phyloP scores from a whole-genome alignment of 1,139 yeast genomes.

The Blastobotrys proliferans region DNA sequence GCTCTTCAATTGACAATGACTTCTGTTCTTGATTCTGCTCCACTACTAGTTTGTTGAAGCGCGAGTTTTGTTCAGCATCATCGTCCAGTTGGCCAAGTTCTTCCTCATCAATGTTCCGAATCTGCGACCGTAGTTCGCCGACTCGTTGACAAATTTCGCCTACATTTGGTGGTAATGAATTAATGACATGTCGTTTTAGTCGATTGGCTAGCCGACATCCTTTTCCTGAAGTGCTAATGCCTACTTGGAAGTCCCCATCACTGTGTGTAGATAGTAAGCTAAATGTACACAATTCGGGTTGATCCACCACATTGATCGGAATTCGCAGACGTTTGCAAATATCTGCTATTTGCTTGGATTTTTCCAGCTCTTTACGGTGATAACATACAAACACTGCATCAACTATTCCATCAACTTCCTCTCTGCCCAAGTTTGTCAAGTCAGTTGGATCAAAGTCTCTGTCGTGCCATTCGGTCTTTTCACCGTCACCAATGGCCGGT shows the following conservation, averaged over 20 bases:
- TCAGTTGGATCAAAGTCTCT: constrained; percentile 42
- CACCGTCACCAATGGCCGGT: not conserved
- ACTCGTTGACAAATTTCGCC: constrained; percentile 65
- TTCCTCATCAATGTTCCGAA: constrained; percentile 51
- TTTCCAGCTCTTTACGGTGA: constrained; percentile 32
- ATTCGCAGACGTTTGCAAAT: constrained; percentile 56
- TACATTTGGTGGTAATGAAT: constrained; percentile 63
- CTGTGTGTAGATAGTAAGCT: constrained; percentile 67
- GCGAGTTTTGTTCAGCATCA: constrained; percentile 58
- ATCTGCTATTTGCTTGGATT: constrained; percentile 25
- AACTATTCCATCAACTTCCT: constrained; percentile 56
- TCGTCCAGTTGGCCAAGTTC: constrained; percentile 60
- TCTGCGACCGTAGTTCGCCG: constrained; percentile 57
- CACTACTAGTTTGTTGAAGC: constrained; percentile 53
- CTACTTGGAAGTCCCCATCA: constrained; percentile 75
- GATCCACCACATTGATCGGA: constrained; percentile 77
- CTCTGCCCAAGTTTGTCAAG: constrained; percentile 56
- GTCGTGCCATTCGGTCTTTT: constrained; percentile 24
- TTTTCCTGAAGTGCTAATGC: constrained; percentile 82
- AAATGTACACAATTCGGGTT: constrained; percentile 69
- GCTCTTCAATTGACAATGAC: too few relatives aligned
- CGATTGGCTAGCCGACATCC: constrained; percentile 86
- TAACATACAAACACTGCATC: constrained; percentile 71
- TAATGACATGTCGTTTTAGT: constrained; percentile 68
- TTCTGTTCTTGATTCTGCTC: constrained; percentile 46